Base-by-base conservation (phyloP, 371 early-diverging fungal species). In the Mucor mucedo region DNA sequence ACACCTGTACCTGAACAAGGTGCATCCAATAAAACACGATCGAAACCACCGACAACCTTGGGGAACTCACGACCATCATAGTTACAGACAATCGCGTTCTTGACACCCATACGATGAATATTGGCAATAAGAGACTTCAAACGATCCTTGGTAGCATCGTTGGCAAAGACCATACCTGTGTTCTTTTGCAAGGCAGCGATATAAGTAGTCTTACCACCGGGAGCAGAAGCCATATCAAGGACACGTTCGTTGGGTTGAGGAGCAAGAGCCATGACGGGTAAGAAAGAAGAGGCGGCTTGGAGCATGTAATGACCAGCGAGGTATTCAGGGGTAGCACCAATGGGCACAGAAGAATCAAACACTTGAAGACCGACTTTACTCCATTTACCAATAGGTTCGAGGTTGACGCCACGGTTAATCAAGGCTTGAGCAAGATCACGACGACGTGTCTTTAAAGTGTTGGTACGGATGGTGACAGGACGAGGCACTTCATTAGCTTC, bases 231-330 rank as follows among this genome's bases (percentile, higher is more conserved):
- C 99, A 99, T 98, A 80, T 99, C 99, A 35, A 99, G 83, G n/a
- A 99, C 89, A 55, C 91, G 87, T 66, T 98, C 96, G 68, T 93
- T 85, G 57, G 94, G 95, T 75, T 93, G 91, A 41, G 98, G 97
- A 11, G 94, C 97, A 29, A 99, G 80, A 0, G 98, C 93, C 86
- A 99, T 92, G 33, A 99, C 99, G 21, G 99, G 98, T 64, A 99
- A 82, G 81, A 99, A 96, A 2, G 99, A 99, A 11, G 96, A 91
- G 5, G 99, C 99, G 1, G 98, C 94, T 78, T 99, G 99, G 48
- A 99, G 89, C 91, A 97, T 98, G 72, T 99, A 99, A 68, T 97
- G 94, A n/a, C 99, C 99, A n/a, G 98, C 96, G 62, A 99, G 88
- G 72, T 99, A 99, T 79, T 99, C 99, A 60, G 99, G 99, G 0